Evolutionary conservation across 352 stramenopile genomes (phyloP), one percentile per base, ranked within the genome.

Genomic region (Phytophthora multivora): DNA sequence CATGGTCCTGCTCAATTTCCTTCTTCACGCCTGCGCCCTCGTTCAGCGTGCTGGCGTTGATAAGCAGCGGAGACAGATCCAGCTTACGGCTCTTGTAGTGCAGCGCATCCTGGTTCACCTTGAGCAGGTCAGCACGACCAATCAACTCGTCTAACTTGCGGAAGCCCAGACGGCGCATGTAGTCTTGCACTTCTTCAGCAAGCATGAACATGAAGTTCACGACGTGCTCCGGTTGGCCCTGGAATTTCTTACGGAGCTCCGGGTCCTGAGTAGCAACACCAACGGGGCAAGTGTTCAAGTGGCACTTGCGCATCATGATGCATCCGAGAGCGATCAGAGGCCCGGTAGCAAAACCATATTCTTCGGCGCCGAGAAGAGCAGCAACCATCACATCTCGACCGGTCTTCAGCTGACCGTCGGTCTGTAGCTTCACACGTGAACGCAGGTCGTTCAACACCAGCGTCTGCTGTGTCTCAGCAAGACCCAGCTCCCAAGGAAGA

Each of bases 271-370:
- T 99, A n/a, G 96, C 96, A 66, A 99, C 93, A 53, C 96, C 96
- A n/a, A 99, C 96, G 21, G 96, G 96, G 73, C 96, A 99, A 10
- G 96, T 98, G 77, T 99, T 98, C 63, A 98, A 83, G 78, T 99
- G 96, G 67, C 89, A 97, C 72, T 99, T 99, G 50, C 96, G 83
- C 95, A 98, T 98, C 96, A 98, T 99, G 59, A 98, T 98, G 69
- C 97, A 99, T 39, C 97, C 96, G 57, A 99, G 90, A 31, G 95
- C 91, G 67, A 99, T 98, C 12, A 98, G 75, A 23, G 95, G 95
- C 52, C 88, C 93, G 11, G 95, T 98, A 8, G 90, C 89, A 66
- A 99, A 98, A n/a, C 93, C 96, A 53, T 91, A 98, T 81, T 99
- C 96, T 77, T 99, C 96, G 42, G 96, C 96, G 63, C 96, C 96